Evolutionary conservation across 164 flowering plant genomes (phyloP).

Genomic region (Pachysandra terminalis): DNA sequence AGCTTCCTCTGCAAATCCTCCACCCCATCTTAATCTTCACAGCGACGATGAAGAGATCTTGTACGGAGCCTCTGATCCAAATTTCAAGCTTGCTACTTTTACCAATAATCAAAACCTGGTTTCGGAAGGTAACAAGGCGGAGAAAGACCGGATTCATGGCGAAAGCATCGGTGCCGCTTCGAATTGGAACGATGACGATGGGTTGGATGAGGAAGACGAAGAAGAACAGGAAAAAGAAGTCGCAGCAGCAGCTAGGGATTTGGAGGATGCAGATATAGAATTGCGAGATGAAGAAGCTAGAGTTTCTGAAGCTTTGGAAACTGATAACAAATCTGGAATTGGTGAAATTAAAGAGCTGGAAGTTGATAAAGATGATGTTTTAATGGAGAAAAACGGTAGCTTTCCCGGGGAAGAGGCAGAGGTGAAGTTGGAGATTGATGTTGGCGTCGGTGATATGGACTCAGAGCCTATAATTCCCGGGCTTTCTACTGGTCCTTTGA

Average conservation of each 20-base stretch:
- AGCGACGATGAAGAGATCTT: constrained; percentile 30
- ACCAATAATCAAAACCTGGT: constrained; percentile 12
- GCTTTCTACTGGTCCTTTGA: constrained; percentile 19
- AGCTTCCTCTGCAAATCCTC: constrained; percentile 23
- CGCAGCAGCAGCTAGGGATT: constrained; percentile 1
- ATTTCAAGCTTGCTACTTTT: constrained; percentile 5
- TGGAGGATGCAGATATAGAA: constrained; percentile 12
- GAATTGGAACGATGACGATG: constrained; percentile 1
- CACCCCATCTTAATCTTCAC: constrained; percentile 52
- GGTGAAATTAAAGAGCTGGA: not conserved
- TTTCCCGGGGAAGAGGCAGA: constrained; percentile 11
- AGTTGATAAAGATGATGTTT: constrained; percentile 18
- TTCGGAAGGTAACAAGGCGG: not conserved
- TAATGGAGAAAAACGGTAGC: constrained; percentile 14
- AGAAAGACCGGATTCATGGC: not conserved
- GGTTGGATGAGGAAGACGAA: not conserved
- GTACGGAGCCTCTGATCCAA: constrained; percentile 15
- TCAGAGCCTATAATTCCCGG: constrained; percentile 64
- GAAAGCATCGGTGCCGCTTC: not conserved
- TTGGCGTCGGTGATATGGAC: constrained; percentile 26
- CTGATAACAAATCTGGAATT: constrained; percentile 6
- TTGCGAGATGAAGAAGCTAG: constrained; percentile 14
- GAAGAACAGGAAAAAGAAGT: not conserved
- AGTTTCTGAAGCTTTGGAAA: constrained; percentile 22
- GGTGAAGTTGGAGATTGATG: constrained; percentile 32